Evolutionary conservation across 2,329 filamentous ascomycete genomes (phyloP), one percentile per base, ranked within the genome.

Genomic region (Exophiala sp.): DNA sequence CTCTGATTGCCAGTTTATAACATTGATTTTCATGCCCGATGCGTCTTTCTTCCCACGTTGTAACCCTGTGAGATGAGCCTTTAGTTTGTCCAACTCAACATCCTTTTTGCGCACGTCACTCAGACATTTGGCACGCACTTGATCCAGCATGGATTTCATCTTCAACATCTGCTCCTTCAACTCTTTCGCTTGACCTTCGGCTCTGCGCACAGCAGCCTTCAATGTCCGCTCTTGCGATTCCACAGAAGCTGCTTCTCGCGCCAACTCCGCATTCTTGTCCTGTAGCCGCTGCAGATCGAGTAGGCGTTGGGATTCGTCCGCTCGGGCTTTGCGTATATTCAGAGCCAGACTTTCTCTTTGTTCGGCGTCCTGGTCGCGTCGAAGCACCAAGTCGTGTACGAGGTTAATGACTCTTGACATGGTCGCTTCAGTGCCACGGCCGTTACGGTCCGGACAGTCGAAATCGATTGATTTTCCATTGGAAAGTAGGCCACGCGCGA

Each of bases 31-130:
- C 67, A 68, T 70, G 58, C 62, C 77, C 5, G 50, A 52, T 7
- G 54, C 51, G 76, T 65, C 84, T 75, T 46, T 81, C 63, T 68
- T 65, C 79, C 79, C 61, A 80, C 83, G 60, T 83, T 81, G 43
- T 78, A 83, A 66, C 50, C 94, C 89, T 2, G 83, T 80, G 58
- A 97, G 78, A 67, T 96, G 90, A 62, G 86, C 87, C 76, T 96
- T 97, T 59, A 99, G 77, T 38, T 85, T 85, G 60, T 95, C 88
- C 60, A 97, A 86, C 71, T 96, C 89, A 41, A 90, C 78, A 67
- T 99, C 94, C 39, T 92, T 84, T 66, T 95, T 92, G 57, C 92
- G 85, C 42, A 96, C 83, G 66, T 99, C 94, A 62, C 90, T 95
- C 46, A 90, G 86, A 70, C 91, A 97, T 60, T 91, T 86, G 5